Base-by-base conservation (phyloP, 331 rosid genomes). In the Spiraea crenata region DNA sequence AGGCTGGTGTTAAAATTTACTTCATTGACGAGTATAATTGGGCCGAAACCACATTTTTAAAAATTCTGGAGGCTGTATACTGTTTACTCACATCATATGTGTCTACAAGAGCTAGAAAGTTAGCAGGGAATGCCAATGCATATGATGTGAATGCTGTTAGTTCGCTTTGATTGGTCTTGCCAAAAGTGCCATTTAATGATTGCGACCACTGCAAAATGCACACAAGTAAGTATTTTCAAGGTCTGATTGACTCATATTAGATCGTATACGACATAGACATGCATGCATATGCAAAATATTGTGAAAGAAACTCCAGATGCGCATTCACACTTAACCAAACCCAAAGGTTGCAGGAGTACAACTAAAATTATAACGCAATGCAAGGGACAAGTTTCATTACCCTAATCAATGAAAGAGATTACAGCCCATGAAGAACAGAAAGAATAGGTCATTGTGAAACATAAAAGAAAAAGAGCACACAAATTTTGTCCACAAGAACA, bases 121-220 rank as follows among this genome's bases (percentile, higher is more conserved):
- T 83, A 67, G 72, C 68, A 77, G 97, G 99, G 76, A 91, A 91
- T 74, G 99, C 99, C 86, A 87, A 78, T 9, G 99, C 99, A 74
- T 93, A 93, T n/a, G 99, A 93, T 25, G 82, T 76, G 86, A 91
- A 87, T 20, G 99, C 99, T 69, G 99, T 92, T 55, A 93, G 73
- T 82, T 92, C 98, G 54, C 97, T 92, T 82, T 86, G 90, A 85
- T 92, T 92, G 77, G 98, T 92, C 82, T 92, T 97, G 8, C 92
- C 85, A 76, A 87, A 85, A 74, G 31, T n/a, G 38, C 89, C 89
- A 63, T 81, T 68, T 34, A 85, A 69, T 37, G 89, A 80, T 39
- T 76, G 80, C 74, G 88, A 85, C 87, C 82, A 44, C 97, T 92
- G 95, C 85, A 91, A 62, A 64, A 74, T 51, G 79, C 38, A 58